Base-by-base conservation (phyloP, 2,329 filamentous ascomycete species). In the Trichoderma sp. region DNA sequence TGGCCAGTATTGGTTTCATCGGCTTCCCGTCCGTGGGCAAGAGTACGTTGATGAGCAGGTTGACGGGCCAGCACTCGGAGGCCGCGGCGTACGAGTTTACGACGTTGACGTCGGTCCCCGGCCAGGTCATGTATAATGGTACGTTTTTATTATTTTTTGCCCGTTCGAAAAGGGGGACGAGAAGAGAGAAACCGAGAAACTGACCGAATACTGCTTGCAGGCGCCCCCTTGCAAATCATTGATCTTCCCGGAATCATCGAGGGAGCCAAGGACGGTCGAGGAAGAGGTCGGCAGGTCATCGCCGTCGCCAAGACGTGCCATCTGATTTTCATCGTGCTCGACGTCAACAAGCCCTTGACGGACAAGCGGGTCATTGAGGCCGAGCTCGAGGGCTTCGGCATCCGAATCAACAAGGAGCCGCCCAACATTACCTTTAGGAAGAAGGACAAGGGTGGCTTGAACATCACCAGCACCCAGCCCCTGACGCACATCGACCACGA, bases 351-450 rank as follows among this genome's bases (percentile, higher is more conserved):
- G 82, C 95, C 95, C 27, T 84, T 99, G 74, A 97, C 94, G 17
- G 95, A 99, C 81, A 99, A 99, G 84, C 89, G 92, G 70, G 86
- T 99, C 71, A 99, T 99, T 76, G 95, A 99, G 81, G 86, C 88
- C 61, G 95, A 99, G 82, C 81, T 99, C 78, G 95, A 99, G 79
- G 95, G 95, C 8, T 99, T 99, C 75, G 95, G 95, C 37, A 97
- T 99, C 77, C 88, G 95, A 67, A 94, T 98, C 84, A 99, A 99
- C 85, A 99, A 98, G 84, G 83, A 89, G 74, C 95, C 95, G 29
- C 95, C 95, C 48, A 99, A 99, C 79, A 99, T 99, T 76, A 92
- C 95, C n/a, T 97, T 97, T 85, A 96, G 90, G 82, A 99, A 99
- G 86, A 99, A 99, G 85, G 95, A 99, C 81, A 98, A 98, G 77